These are phyloP conservation scores for Nannizziopsis arthrosporioides DNA, from an alignment of 2,329 filamentous ascomycete species.

Conservation along the genomic window DNA sequence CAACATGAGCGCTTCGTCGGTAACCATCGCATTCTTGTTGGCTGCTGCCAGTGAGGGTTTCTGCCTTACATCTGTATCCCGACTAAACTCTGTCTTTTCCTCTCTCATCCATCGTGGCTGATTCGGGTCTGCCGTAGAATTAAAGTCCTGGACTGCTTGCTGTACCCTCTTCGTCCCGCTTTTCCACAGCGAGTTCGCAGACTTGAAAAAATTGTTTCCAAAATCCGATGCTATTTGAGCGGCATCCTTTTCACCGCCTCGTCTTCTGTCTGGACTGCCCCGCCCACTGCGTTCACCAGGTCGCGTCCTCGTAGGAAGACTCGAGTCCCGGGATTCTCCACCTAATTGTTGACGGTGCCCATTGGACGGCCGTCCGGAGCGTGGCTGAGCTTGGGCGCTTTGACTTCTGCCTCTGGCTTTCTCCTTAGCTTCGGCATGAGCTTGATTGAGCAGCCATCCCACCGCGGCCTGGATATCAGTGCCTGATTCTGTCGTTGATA, in stretches of 20 bases:
- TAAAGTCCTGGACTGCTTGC: slow-evolving; percentile 80
- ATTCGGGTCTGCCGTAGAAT: slow-evolving; percentile 57
- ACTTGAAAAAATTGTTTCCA: slow-evolving; percentile 77
- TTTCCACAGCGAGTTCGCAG: slow-evolving; percentile 91
- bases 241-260: slow-evolving; percentile 58
- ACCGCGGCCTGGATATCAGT: slow-evolving; percentile 13
- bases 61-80: slow-evolving; percentile 16
- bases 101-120: slow-evolving; percentile 96
- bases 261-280: slow-evolving; percentile 21
- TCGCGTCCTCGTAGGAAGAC: slow-evolving; percentile 1
- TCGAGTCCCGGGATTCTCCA: slow-evolving; percentile 2
- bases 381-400: slow-evolving; percentile 14
- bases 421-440: slow-evolving; percentile 69
- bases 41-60: slow-evolving; percentile 5
- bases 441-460: slow-evolving; percentile 80
- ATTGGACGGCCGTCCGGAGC: slow-evolving; percentile 23
- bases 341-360: slow-evolving; percentile 31
- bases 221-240: slow-evolving; percentile 71
- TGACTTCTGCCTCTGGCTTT: slow-evolving; percentile 40
- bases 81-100: slow-evolving; percentile 15
- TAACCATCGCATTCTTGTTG: slow-evolving; percentile 12
- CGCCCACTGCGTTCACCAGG: not conserved
- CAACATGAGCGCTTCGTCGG: slow-evolving; percentile 58
- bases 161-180: slow-evolving; percentile 85
- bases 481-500: slow-evolving; percentile 9